These are phyloP conservation scores for Pelargonium myrrhifolium DNA, from an alignment of 441 rosid genomes.

Conservation along the genomic window DNA sequence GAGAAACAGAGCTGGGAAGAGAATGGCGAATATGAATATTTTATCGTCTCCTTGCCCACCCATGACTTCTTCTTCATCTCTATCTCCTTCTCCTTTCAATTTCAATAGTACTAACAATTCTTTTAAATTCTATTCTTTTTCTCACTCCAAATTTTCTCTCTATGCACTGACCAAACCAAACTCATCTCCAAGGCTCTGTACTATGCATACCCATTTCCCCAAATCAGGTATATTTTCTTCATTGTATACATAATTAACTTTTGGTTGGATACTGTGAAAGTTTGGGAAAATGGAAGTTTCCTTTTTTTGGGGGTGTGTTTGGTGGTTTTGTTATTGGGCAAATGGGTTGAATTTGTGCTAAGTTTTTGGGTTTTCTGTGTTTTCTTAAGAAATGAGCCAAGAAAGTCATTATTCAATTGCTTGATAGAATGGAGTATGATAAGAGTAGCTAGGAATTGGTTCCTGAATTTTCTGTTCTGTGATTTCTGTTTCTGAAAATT, in stretches of 20 bases:
- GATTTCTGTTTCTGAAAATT: too few species aligned
- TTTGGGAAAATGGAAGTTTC: neutral
- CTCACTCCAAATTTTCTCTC: neutral
- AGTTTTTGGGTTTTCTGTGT: neutral
- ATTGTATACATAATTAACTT: neutral
- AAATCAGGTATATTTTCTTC: slow-evolving; percentile 33
- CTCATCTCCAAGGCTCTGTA: slow-evolving; percentile 25
- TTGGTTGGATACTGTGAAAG: neutral
- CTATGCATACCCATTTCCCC: slow-evolving; percentile 17
- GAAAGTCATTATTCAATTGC: neutral
- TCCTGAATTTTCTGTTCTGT: too few species aligned
- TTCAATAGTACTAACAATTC: neutral
- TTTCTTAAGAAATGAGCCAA: neutral
- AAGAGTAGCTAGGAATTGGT: too few species aligned
- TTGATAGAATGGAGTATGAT: too few species aligned
- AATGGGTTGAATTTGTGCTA: neutral
- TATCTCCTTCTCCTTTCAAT: neutral
- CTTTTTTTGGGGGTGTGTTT: neutral
- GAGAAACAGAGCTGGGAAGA: neutral
- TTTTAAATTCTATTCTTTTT: neutral
- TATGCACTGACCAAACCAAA: slow-evolving; percentile 17
- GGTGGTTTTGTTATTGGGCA: neutral
- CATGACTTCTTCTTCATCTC: neutral
- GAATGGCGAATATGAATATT: neutral
- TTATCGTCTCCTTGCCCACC: neutral